Base-by-base conservation (phyloP, 306 rosid species). In the Cicer judaicum region DNA sequence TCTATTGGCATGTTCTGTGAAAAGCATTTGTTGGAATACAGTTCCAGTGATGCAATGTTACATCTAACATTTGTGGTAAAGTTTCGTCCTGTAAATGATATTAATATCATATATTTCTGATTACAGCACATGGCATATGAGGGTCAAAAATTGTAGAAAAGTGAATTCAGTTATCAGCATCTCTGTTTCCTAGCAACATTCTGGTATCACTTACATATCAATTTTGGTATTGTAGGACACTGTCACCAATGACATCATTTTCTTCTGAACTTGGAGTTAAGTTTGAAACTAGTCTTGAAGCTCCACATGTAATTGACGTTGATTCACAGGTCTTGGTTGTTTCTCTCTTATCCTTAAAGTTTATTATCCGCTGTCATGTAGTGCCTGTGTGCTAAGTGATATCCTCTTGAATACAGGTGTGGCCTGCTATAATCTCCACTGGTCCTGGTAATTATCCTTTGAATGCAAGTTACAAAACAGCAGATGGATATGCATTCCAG, bases 261-360 rank as follows among this genome's bases (percentile, higher is more conserved):
- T 85, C 98, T 79, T 91, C 97, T 42, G 98, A 93, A 86, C 98
- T 93, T 56, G 98, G 97, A 75, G 85, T 87, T 82, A 89, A 86
- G 77, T 93, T 93, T 81, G 96, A 87, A 80, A 88, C 90, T 81
- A 83, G 84, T 82, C 89, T 93, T 52, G 97, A 93, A 87, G 97
- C 98, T 79, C 94, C 98, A 46, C 98, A 93, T 79, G 96, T 93
- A 43, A 87, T 93, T 86, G 94, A 88, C 83, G 81, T 87, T 82
- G 88, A 88, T 63, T 83, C 96, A 48, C 98, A 93, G 94, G 98
- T 89, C 59, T 56, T 56, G 8, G 10, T 64, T 63, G 8, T 36
- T 52, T 57, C 61, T 75, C 72, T 55, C 63, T 80, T 64, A n/a
- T 64, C 16, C 78, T 78, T 73, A 44, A 15, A 68, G 64, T 70